A percentile compares a stretch with the other conserved stretches of the same genome.
These are phyloP conservation scores for Suillus weaverae DNA, from an alignment of 768 basidiomycete species.

Conservation along the genomic window DNA sequence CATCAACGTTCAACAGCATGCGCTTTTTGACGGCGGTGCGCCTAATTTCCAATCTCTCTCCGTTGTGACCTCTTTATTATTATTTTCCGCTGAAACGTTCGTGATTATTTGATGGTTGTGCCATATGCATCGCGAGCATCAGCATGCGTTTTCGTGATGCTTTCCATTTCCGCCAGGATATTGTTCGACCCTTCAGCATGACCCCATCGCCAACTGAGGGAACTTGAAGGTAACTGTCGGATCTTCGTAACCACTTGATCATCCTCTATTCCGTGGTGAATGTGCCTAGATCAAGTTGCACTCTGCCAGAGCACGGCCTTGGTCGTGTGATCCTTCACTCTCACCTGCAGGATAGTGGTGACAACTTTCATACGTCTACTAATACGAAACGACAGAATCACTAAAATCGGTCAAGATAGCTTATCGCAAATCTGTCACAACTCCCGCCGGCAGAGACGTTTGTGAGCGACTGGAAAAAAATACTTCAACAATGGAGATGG, in stretches of 20 bases:
- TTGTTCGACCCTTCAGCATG: not conserved
- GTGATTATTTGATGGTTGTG: slow-evolving; percentile 4
- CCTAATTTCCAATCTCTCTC: slow-evolving; percentile 3
- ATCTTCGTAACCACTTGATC: not conserved
- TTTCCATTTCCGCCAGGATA: slow-evolving; percentile 5
- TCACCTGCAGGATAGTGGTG: not conserved
- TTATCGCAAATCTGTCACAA: not conserved
- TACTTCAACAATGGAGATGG: not conserved
- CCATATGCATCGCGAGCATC: slow-evolving; percentile 4
- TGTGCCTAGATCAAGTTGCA: not conserved
- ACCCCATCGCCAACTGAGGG: not conserved
- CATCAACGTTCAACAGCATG: not conserved
- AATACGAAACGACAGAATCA: not conserved
- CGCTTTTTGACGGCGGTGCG: slow-evolving; percentile 3
- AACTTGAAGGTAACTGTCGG: not conserved
- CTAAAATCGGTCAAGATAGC: not conserved
- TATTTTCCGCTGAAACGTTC: slow-evolving; percentile 5
- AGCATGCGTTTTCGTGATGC: slow-evolving; percentile 4
- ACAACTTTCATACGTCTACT: not conserved
- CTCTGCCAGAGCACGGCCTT: not conserved
- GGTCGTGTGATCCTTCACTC: not conserved
- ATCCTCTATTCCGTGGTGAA: not conserved
- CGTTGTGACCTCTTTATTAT: slow-evolving; percentile 1
- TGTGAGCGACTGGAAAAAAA: not conserved
- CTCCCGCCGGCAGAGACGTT: not conserved